These are phyloP conservation scores for Microascus cirrosus DNA, from an alignment of 2,329 filamentous ascomycete genomes.

Conservation along the genomic window DNA sequence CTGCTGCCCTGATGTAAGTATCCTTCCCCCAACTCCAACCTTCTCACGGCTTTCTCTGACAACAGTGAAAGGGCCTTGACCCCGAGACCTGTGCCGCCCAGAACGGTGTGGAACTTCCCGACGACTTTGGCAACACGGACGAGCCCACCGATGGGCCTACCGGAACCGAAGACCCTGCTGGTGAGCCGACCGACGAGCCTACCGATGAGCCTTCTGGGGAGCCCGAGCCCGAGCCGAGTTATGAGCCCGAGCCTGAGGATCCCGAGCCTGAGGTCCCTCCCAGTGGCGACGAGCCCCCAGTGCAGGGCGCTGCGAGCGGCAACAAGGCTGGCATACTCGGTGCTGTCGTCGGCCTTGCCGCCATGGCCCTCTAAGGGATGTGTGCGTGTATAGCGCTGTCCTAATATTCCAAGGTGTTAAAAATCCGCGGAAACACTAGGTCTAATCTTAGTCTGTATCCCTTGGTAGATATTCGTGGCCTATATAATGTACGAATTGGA, in stretches of 20 bases:
- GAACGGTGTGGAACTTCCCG: background rate
- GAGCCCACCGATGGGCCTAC: background rate
- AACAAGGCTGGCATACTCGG: background rate
- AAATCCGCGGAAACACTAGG: background rate
- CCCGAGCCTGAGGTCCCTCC: background rate
- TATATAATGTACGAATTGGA: no score
- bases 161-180: background rate
- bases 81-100: background rate
- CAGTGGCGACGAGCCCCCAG: background rate
- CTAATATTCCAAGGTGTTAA: background rate
- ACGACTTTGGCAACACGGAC: background rate
- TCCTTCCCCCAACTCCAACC: background rate
- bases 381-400: background rate
- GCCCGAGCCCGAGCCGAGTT: background rate
- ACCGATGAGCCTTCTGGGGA: background rate
- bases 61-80: background rate
- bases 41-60: background rate
- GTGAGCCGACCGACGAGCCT: background rate
- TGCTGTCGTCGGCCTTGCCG: background rate
- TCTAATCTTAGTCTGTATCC: no score
- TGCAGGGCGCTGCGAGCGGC: background rate
- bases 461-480: no score
- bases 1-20: conserved; percentile 2
- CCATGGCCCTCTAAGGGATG: background rate
- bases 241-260: background rate